These are phyloP conservation scores for Penicillium subrubescens DNA, from an alignment of 495 filamentous ascomycete genomes.

Conservation along the genomic window DNA sequence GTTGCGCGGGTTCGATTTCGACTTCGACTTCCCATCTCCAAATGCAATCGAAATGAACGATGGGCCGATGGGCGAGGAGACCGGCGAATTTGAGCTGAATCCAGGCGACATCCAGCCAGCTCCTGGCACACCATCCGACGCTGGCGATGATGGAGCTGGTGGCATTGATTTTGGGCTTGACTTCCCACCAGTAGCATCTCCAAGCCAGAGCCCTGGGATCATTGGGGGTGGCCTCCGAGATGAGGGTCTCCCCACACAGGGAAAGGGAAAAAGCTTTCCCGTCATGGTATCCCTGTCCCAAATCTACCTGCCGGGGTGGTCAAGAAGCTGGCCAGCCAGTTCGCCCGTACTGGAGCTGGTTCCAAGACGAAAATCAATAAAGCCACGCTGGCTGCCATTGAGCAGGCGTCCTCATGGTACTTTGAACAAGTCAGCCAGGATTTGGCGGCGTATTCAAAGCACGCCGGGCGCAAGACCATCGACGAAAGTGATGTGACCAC, in stretches of 20 bases:
- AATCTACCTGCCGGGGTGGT: conserved; percentile 70
- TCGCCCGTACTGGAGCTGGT: conserved; percentile 61
- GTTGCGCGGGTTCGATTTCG: conserved; percentile 46
- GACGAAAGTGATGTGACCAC: conserved; percentile 81
- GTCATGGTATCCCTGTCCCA: conserved; percentile 73
- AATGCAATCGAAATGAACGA: conserved; percentile 35
- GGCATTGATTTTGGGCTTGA: conserved; percentile 37
- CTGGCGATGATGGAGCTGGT: conserved; percentile 28
- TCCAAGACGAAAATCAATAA: conserved; percentile 67
- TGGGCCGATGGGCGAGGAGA: conserved; percentile 30
- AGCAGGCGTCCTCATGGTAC: conserved; percentile 82
- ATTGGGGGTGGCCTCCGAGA: conserved; percentile 47
- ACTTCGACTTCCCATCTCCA: conserved; percentile 48
- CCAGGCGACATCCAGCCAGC: conserved; percentile 37
- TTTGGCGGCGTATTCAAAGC: conserved; percentile 74
- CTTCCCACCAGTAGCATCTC: conserved; percentile 30
- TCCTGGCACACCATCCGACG: conserved; percentile 23
- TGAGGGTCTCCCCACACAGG: conserved; percentile 27
- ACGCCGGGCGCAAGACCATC: conserved; percentile 81
- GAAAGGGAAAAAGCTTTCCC: conserved; percentile 64
- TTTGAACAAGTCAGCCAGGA: conserved; percentile 85
- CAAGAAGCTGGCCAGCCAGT: conserved; percentile 73
- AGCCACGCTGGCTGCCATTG: conserved; percentile 71
- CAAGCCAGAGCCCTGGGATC: conserved; percentile 42
- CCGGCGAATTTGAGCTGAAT: conserved; percentile 42